Conservation (phyloP, 129 eudicot genomes). For the Tanacetum coccineum region DNA sequence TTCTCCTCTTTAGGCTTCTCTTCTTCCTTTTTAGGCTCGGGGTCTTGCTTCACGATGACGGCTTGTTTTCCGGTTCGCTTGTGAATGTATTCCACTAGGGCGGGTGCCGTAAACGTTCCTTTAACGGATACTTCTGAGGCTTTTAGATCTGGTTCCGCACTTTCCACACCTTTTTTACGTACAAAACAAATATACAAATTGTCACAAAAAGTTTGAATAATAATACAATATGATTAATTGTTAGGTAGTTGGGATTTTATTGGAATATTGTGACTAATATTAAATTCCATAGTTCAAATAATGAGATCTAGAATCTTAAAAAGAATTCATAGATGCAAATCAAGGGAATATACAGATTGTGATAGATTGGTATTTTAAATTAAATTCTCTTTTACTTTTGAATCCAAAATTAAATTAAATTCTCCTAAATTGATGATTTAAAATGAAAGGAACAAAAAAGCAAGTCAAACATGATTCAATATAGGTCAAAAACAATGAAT, state of each 20-base stretch:
- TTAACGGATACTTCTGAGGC: conserved; percentile 76
- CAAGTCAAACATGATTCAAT: conserved; percentile 18
- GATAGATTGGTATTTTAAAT: conserved; percentile 17
- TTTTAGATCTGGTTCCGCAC: conserved; percentile 75
- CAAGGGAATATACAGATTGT: conserved; percentile 30
- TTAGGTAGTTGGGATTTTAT: conserved; percentile 32
- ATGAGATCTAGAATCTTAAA: conserved; percentile 23
- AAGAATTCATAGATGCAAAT: conserved; percentile 20
- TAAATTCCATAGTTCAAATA: background rate
- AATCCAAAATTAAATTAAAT: too few relatives aligned
- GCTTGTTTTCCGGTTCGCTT: conserved; percentile 78
- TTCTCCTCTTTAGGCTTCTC: conserved; percentile 37
- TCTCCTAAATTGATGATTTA: background rate
- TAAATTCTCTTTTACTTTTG: too few relatives aligned
- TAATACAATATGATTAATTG: background rate
- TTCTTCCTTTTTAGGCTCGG: conserved; percentile 44
- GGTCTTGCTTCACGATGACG: conserved; percentile 60
- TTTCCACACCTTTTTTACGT: conserved; percentile 73
- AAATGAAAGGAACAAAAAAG: conserved; percentile 12
- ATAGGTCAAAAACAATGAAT: conserved; percentile 2
- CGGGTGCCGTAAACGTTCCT: conserved; percentile 51
- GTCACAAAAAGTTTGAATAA: background rate
- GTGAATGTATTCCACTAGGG: conserved; percentile 57
- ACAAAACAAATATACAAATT: conserved; percentile 3
- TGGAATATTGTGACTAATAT: conserved; percentile 25